Percentiles rank a stretch among this genome's conserved stretches.
phyloP scores from a whole-genome alignment of 768 basidiomycete species.

The Russula griseocarnosa region DNA sequence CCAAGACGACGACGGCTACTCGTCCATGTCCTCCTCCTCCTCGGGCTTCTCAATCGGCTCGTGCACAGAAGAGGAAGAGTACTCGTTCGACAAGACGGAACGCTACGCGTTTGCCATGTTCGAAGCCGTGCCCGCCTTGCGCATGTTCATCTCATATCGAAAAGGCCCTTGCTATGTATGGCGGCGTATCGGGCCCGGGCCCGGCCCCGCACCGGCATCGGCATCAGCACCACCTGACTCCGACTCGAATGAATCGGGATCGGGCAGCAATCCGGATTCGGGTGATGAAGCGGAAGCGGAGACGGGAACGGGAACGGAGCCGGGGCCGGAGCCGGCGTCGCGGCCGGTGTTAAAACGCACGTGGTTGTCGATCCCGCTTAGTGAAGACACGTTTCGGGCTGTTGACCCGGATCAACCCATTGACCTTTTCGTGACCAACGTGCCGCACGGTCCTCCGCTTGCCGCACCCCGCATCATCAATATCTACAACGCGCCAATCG shows the following conservation, averaged over 20 bases:
- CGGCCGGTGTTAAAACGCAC: constrained; percentile 12
- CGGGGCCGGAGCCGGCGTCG: background rate
- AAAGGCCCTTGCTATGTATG: constrained; percentile 19
- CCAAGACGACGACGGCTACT: constrained; percentile 20
- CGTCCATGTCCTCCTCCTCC: constrained; percentile 1
- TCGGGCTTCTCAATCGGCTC: constrained; percentile 25
- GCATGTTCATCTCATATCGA: constrained; percentile 24
- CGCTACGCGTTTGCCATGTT: constrained; percentile 23
- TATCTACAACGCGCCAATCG: constrained; percentile 5
- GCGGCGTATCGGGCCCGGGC: background rate
- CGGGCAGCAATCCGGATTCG: too few species aligned
- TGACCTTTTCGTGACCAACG: constrained; percentile 10
- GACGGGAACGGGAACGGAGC: too few species aligned
- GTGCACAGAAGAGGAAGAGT: constrained; percentile 17
- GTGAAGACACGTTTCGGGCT: constrained; percentile 17
- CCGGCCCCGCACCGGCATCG: too few species aligned
- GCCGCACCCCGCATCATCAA: constrained; percentile 15
- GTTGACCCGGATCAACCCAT: constrained; percentile 19
- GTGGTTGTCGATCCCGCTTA: background rate
- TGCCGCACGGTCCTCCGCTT: constrained; percentile 15
- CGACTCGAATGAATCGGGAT: too few species aligned
- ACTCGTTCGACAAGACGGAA: constrained; percentile 20
- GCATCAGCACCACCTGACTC: too few species aligned
- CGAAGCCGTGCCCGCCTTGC: constrained; percentile 19
- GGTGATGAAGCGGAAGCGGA: too few species aligned